Evolutionary conservation across 371 early-diverging fungal species (phyloP), one percentile per base, ranked within the genome.

Genomic region (Phascolomyces articulosus): DNA sequence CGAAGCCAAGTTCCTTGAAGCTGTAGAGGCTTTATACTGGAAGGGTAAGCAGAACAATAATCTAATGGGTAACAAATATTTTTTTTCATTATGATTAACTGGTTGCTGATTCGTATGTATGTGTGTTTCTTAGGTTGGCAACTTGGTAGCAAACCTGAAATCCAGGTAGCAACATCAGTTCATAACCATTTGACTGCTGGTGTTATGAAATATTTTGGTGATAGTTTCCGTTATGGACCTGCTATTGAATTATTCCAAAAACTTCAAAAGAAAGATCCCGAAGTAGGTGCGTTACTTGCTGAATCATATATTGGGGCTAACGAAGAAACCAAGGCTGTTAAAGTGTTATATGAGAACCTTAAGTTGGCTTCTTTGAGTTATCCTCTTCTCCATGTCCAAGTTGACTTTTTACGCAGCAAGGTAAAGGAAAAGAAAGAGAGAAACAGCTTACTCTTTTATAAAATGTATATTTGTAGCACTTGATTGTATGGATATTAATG

Each of bases 91-190:
- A n/a, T n/a, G n/a, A n/a, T n/a, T n/a, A n/a, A n/a, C n/a, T n/a
- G n/a, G n/a, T n/a, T n/a, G n/a, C n/a, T n/a, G n/a, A n/a, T n/a
- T n/a, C n/a, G n/a, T n/a, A n/a, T 34, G 34, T 9, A 34, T 34
- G 11, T 34, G 11, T 2, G 11, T 34, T 34, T 34, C 34, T 34
- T 71, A 85, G 91, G 95, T 29, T 96, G 95, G 95, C 91, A 92
- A 69, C 84, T 98, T n/a, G 98, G 98, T n/a, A 92, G 94, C 49
- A 91, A 90, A 34, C 90, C 96, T 11, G 95, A 95, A 65, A 91
- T 95, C 54, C 97, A 97, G 70, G 88, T 93, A 26, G 94, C 97
- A 3, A 95, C 96, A 11, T 81, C 85, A 20, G 89, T 92, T 47
- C 87, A 88, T 65, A 98, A 98, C 69, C 92, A 93, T 66, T 71